Percentiles rank a stretch among this genome's conserved stretches.
phyloP scores from a whole-genome alignment of 2,329 filamentous ascomycete species.

The Seiridium cupressi region DNA sequence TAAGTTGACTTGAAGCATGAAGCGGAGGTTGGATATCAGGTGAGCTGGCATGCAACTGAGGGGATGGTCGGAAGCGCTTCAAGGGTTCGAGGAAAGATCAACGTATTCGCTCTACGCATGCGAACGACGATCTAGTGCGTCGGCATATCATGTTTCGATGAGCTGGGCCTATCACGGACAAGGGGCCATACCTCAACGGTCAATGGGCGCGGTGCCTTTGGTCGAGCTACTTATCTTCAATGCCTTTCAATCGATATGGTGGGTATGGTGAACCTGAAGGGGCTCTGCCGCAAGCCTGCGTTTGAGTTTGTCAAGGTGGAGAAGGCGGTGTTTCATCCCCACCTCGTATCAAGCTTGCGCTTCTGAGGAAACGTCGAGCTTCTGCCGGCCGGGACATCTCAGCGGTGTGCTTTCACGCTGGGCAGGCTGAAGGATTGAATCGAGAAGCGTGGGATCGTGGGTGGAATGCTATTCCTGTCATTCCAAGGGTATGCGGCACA shows the following conservation, averaged over 20 bases:
- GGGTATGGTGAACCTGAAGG: constrained; percentile 19
- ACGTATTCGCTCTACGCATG: neutral
- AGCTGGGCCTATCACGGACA: neutral
- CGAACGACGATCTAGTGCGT: neutral
- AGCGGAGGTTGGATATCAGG: neutral
- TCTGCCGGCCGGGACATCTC: neutral
- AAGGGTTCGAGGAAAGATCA: neutral
- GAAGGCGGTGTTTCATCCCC: constrained; percentile 35
- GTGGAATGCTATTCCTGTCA: neutral
- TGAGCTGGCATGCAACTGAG: no score
- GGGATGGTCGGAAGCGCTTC: neutral
- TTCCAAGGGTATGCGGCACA: constrained; percentile 1
- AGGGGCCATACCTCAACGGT: no score
- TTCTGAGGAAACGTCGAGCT: neutral
- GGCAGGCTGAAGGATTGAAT: neutral
- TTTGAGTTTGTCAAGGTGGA: constrained; percentile 27
- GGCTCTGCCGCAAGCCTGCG: constrained; percentile 23
- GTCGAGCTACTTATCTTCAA: neutral
- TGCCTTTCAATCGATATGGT: neutral
- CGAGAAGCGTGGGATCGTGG: neutral
- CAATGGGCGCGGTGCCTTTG: no score
- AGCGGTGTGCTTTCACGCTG: neutral
- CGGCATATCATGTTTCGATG: neutral
- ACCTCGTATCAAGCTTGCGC: neutral
- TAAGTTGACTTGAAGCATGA: neutral